Evolutionary conservation across 768 basidiomycete species (phyloP), one percentile per base, ranked within the genome.

Genomic region (Lactifluus rugatus): DNA sequence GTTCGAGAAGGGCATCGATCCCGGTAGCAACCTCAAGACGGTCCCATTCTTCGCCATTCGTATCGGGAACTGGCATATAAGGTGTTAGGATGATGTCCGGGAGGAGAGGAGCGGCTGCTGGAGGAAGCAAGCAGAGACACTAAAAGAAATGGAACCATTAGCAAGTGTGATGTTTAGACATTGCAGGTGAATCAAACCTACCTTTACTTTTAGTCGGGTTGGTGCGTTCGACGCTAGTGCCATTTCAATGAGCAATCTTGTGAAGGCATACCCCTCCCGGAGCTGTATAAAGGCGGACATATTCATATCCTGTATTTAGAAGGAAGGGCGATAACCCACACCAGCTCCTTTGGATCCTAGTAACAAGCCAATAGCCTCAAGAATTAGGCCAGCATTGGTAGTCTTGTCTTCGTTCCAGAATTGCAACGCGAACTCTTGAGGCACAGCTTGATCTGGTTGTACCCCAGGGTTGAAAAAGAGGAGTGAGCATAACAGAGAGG

Each of bases 211-310:
- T 48, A 98, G 73, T 6, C 77, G 63, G 3, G 89, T 85, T 0
- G 96, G 95, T 2, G 90, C 88, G 70, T 98, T 98, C n/a, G 92
- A 94, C 9, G 94, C 86, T 31, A 98, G 77, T 1, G 87, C 89
- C 5, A 94, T 75, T 69, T 99, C 95, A 16, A 93, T 70, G 26
- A 98, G 79, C 70, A 88, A 89, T 52, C 93, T 81, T 0, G 85
- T 79, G 65, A 79, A 85, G 2, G 80, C 69, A 34, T 75, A 71
- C 7, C 73, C 73, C 66, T 87, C 85, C 68, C 79, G 78, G 51
- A 74, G 75, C 85, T 85, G 65, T 16, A 53, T 19, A n/a, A n/a
- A 47, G 57, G 46, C 64, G 14, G 48, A 36, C 46, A 19, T 19
- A n/a, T 41, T 48, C n/a, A 48, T 54, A 45, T 55, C 21, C 48